phyloP scores from a whole-genome alignment of 202 grass and related monocot species.

The Digitaria exilis region DNA sequence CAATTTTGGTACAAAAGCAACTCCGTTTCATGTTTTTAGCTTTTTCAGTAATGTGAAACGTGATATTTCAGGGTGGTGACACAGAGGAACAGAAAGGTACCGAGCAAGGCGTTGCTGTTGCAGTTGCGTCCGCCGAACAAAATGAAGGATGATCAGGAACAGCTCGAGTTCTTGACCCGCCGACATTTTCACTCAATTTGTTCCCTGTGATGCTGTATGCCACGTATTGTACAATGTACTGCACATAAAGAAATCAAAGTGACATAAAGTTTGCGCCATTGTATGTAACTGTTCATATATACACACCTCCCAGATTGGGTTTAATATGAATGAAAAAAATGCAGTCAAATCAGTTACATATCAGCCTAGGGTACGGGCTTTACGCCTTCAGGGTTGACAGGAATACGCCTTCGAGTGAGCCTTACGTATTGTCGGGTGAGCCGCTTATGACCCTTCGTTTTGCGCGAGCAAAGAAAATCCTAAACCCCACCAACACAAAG shows the following conservation, averaged over 20 bases:
- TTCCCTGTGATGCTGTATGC: background rate
- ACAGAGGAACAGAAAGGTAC: slow-evolving; percentile 8
- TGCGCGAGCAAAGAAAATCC: background rate
- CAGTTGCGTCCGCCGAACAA: slow-evolving; percentile 5
- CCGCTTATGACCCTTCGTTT: background rate
- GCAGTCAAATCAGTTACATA: slow-evolving; percentile 20
- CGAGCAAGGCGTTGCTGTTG: slow-evolving; percentile 8
- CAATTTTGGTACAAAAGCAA: background rate
- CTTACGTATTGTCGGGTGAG: rapidly evolving
- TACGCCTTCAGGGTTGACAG: background rate
- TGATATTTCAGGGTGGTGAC: slow-evolving; percentile 17
- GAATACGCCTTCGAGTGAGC: background rate
- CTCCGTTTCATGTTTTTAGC: background rate
- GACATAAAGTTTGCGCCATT: background rate
- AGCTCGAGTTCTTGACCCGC: background rate
- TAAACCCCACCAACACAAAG: slow-evolving; percentile 10
- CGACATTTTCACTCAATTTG: background rate
- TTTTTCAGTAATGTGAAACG: background rate
- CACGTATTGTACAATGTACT: no score
- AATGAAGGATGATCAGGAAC: slow-evolving; percentile 27
- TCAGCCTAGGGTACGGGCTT: background rate
- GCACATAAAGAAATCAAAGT: background rate
- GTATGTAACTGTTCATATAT: background rate
- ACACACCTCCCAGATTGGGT: background rate
- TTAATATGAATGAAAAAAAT: background rate